These are phyloP conservation scores for Penicillium nucicola DNA, from an alignment of 495 filamentous ascomycete genomes.

Conservation along the genomic window DNA sequence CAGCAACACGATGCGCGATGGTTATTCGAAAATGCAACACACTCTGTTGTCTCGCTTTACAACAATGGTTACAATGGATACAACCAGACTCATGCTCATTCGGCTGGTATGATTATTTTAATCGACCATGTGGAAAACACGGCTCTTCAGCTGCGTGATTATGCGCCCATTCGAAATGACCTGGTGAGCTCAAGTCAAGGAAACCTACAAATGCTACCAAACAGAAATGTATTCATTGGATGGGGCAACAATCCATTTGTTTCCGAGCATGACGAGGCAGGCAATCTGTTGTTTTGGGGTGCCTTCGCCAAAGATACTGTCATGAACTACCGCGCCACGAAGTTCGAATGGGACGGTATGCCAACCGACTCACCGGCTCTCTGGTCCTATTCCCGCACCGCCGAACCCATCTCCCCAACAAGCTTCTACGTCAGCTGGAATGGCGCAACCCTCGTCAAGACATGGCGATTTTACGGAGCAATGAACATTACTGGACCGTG, in stretches of 20 bases:
- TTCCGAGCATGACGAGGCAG: conserved; percentile 55
- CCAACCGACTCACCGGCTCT: conserved; percentile 42
- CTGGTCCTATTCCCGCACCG: conserved; percentile 39
- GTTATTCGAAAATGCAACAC: conserved; percentile 48
- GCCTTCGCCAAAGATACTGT: conserved; percentile 30
- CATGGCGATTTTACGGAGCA: conserved; percentile 42
- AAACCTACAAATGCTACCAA: conserved; percentile 55
- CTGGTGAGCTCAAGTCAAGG: conserved; percentile 59
- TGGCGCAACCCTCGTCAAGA: conserved; percentile 41
- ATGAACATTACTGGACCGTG: conserved; percentile 31
- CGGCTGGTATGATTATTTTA: conserved; percentile 56
- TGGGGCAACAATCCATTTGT: conserved; percentile 59
- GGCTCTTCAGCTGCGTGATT: conserved; percentile 44
- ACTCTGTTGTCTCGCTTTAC: conserved; percentile 51
- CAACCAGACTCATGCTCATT: conserved; percentile 45
- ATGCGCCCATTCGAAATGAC: conserved; percentile 35
- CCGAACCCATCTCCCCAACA: conserved; percentile 25
- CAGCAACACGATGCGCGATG: conserved; percentile 63
- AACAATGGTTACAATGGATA: conserved; percentile 54
- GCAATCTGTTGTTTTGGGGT: conserved; percentile 49
- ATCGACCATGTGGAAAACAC: conserved; percentile 52
- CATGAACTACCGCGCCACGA: conserved; percentile 46
- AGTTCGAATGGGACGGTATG: conserved; percentile 44
- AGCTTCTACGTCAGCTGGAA: conserved; percentile 50
- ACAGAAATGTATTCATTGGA: conserved; percentile 55